phyloP scores from a whole-genome alignment of 176 grass and related monocot genomes.

The Bothriochloa decipiens region DNA sequence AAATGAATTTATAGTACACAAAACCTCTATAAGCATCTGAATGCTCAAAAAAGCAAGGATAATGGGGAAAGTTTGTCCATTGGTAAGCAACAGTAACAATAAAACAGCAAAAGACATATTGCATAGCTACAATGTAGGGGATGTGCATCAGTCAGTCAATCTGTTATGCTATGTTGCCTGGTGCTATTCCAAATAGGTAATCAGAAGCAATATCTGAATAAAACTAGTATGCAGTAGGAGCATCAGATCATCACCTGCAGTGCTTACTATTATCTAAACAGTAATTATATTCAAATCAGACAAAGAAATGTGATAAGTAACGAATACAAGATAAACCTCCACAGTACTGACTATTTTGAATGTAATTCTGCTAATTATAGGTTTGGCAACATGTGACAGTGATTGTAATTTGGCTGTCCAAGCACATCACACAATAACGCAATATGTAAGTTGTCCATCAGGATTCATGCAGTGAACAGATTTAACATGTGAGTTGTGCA shows the following conservation, averaged over 20 bases:
- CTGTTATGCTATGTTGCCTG: background rate
- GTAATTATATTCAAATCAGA: background rate
- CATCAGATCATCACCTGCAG: background rate
- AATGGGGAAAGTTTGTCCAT: background rate
- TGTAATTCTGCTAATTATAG: slow-evolving; percentile 1
- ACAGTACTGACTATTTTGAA: background rate
- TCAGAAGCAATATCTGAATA: background rate
- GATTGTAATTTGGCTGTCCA: slow-evolving; percentile 26
- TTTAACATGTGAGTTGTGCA: background rate
- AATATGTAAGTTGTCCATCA: background rate
- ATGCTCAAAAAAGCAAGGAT: background rate
- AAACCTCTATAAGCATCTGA: slow-evolving; percentile 5
- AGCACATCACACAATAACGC: background rate
- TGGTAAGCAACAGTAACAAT: background rate
- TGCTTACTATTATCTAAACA: background rate
- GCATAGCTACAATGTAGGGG: slow-evolving; percentile 12
- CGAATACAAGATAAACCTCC: background rate
- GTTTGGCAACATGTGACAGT: background rate
- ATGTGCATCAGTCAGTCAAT: background rate
- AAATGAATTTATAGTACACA: background rate
- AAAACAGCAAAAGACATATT: slow-evolving; percentile 14
- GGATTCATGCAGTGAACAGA: background rate
- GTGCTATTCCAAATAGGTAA: background rate
- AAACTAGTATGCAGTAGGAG: slow-evolving; percentile 25
- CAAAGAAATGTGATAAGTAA: background rate